Conservation (phyloP, 768 basidiomycete genomes). For the Pisolithus microcarpus region DNA sequence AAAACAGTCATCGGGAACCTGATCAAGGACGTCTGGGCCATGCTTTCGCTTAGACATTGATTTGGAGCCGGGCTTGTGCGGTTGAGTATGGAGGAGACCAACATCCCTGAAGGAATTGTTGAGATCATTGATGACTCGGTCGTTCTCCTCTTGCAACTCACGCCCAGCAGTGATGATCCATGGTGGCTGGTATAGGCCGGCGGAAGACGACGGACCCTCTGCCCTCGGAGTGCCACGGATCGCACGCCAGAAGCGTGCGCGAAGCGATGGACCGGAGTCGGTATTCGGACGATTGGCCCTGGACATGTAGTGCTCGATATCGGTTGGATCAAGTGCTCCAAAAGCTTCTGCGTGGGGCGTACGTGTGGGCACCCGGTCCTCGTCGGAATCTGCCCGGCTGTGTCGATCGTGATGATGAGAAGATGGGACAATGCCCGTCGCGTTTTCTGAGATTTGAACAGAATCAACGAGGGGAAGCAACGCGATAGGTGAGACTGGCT, state of each 20-base stretch:
- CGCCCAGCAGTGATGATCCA: conserved; percentile 66
- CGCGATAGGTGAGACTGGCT: conserved; percentile 18
- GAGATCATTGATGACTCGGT: conserved; percentile 60
- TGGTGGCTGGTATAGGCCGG: conserved; percentile 35
- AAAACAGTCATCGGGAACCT: conserved; percentile 60
- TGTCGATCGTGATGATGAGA: conserved; percentile 16
- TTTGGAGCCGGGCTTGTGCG: conserved; percentile 25
- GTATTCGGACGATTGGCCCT: conserved; percentile 21
- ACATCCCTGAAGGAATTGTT: conserved; percentile 76
- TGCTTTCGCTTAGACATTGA: conserved; percentile 13
- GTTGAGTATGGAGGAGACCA: conserved; percentile 58
- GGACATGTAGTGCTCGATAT: conserved; percentile 39
- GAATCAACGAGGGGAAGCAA: conserved; percentile 4
- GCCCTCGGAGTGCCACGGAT: conserved; percentile 14
- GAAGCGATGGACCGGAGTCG: conserved; percentile 14
- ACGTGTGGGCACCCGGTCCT: conserved; percentile 30
- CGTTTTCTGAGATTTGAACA: conserved; percentile 4
- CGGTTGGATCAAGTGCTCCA: conserved; percentile 48
- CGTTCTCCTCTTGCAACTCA: conserved; percentile 58
- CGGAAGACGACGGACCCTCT: conserved; percentile 19
- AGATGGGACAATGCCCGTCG: conserved; percentile 6
- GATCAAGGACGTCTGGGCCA: conserved; percentile 42
- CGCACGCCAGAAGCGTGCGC: conserved; percentile 17
- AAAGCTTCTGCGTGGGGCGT: conserved; percentile 62
- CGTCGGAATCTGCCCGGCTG: conserved; percentile 20